Conservation (phyloP, 805 yeast species). For the Barnettozyma wickerhamii region DNA sequence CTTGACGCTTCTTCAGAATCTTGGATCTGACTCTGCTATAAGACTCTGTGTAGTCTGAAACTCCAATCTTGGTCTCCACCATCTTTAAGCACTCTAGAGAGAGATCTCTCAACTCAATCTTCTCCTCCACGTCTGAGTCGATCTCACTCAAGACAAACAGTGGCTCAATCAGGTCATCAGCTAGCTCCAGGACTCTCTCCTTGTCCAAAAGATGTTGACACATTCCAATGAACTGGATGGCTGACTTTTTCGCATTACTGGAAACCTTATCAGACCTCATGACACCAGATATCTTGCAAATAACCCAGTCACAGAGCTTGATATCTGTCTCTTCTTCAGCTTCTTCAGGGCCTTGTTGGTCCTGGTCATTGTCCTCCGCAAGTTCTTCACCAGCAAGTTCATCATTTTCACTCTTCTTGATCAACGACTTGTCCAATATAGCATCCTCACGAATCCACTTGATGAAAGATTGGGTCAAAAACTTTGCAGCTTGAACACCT, state of each 20-base stretch:
- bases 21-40: conserved; percentile 60
- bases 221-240: conserved; percentile 70
- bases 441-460: conserved; percentile 49
- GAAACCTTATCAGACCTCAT: conserved; percentile 61
- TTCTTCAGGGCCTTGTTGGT: conserved; percentile 23
- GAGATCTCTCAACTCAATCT: conserved; percentile 46
- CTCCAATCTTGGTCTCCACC: conserved; percentile 66
- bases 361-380: conserved; percentile 21
- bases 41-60: conserved; percentile 57
- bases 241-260: conserved; percentile 57
- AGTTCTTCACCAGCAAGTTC: conserved; percentile 22
- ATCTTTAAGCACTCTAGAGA: conserved; percentile 65
- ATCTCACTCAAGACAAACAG: conserved; percentile 45
- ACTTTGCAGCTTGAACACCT: conserved; percentile 61
- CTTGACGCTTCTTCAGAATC: conserved; percentile 62
- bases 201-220: conserved; percentile 44
- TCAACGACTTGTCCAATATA: conserved; percentile 26
- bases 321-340: conserved; percentile 29
- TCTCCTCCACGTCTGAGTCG: conserved; percentile 40
- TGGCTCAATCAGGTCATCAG: conserved; percentile 51
- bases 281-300: conserved; percentile 56
- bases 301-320: conserved; percentile 57
- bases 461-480: conserved; percentile 54
- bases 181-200: conserved; percentile 36
- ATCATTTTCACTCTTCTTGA: conserved; percentile 21